Evolutionary conservation across 805 yeast species (phyloP).

Genomic region (Saturnispora hagleri): DNA sequence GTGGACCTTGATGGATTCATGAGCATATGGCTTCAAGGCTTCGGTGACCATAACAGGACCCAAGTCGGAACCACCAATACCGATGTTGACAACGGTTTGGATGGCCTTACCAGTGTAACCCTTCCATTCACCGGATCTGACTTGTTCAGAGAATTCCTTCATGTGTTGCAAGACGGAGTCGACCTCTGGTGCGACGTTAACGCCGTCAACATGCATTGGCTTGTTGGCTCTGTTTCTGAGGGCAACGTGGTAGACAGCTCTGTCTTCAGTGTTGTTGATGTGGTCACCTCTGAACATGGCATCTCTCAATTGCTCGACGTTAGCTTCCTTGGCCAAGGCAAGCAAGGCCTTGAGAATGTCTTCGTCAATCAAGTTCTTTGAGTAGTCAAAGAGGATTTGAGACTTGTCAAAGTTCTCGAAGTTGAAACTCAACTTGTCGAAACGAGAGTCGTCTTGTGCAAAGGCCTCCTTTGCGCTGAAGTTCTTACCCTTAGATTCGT

Average conservation of each 20-base stretch:
- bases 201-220: slow-evolving; percentile 83
- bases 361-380: slow-evolving; percentile 88
- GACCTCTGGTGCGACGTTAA: slow-evolving; percentile 85
- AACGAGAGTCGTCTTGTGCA: slow-evolving; percentile 63
- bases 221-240: slow-evolving; percentile 85
- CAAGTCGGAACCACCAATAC: slow-evolving; percentile 97
- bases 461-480: slow-evolving; percentile 75
- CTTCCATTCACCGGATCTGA: slow-evolving; percentile 91
- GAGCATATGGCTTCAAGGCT: slow-evolving; percentile 84
- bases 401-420: slow-evolving; percentile 83
- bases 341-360: slow-evolving; percentile 61
- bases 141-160: slow-evolving; percentile 86
- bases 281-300: slow-evolving; percentile 88
- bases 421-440: slow-evolving; percentile 63
- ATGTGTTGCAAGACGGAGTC: slow-evolving; percentile 87
- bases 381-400: slow-evolving; percentile 85
- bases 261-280: slow-evolving; percentile 91
- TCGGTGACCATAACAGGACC: slow-evolving; percentile 99
- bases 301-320: slow-evolving; percentile 79
- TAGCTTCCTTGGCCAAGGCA: slow-evolving; percentile 82
- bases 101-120: slow-evolving; percentile 95
- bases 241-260: slow-evolving; percentile 97
- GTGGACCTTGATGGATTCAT: slow-evolving; percentile 68
- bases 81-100: slow-evolving; percentile 92
- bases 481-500: slow-evolving; percentile 58